Base-by-base conservation (phyloP, 1,139 yeast species). In the Suhomyces kunorum region DNA sequence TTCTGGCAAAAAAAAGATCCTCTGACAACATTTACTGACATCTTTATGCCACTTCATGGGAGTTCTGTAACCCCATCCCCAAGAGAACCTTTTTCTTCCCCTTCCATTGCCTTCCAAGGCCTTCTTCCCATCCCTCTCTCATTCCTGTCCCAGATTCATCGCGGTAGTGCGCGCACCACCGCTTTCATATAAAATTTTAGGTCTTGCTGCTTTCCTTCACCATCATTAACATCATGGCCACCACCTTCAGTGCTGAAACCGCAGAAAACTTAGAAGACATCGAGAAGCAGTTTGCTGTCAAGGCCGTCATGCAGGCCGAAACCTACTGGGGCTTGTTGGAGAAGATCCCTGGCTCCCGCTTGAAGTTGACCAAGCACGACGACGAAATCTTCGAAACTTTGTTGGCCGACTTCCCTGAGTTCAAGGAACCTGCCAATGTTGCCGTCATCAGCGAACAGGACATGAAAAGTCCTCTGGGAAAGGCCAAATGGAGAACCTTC, bases 251-350 rank as follows among this genome's bases (percentile, higher is more conserved):
- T 49, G 80, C 83, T 12, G 82, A 78, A 51, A 67, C 64, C 43
- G 81, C 83, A 14, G 83, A 78, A 39, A 78, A 78, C 66, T 64
- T 76, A 47, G 83, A 77, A 58, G 83, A 75, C 50, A 87, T 92
- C 57, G 98, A 90, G 66, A 87, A 81, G 76, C 97, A 90, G 69
- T 92, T 92, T 59, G 98, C 98, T 37, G 98, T 94, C 48, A 89
- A 87, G 68, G 98, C 98, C 7, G 98, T 94, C 18, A 82, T 80
- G 64, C 98, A 94, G 64, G 94, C 96, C 46, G 95, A 87, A 61
- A 83, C 96, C 3, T 94, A 92, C 76, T 92, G 96, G 96, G 74
- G 76, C 38, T 68, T 94, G 45, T 66, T 94, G 41, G 76, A 77
- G 47, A 80, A 80, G 51, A 71, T 89, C 39, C 84, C 87, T 40